A percentile compares a stretch with the other conserved stretches of the same genome.
Conservation (phyloP, 228 moss, liverwort and hornwort species). For the Sphagnum magellanicum region DNA sequence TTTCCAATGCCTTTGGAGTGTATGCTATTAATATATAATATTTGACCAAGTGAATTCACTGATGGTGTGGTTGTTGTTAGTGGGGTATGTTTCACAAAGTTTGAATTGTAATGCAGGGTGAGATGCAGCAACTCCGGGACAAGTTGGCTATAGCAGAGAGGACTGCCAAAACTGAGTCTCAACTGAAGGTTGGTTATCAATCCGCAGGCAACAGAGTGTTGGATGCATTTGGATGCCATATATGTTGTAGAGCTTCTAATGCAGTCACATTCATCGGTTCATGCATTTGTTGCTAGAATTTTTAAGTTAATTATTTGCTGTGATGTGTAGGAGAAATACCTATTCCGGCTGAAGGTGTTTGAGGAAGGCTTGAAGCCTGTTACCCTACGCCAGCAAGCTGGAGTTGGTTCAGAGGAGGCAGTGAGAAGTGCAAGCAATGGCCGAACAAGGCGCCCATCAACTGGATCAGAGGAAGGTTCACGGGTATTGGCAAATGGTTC, state of each 20-base stretch:
- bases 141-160: constrained; percentile 76
- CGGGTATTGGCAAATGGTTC: constrained; percentile 90
- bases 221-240: no score
- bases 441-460: constrained; percentile 61
- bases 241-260: neutral
- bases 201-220: no score
- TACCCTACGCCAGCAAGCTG: constrained; percentile 38
- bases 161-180: constrained; percentile 78
- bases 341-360: constrained; percentile 84
- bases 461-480: constrained; percentile 87
- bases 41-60: no score
- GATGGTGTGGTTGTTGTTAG: no score
- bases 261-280: no score
- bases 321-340: constrained; percentile 75
- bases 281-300: no score
- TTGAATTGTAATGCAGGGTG: constrained; percentile 48
- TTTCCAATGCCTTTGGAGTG: no score
- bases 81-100: no score
- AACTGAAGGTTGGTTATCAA: constrained; percentile 57
- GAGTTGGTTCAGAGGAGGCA: constrained; percentile 56
- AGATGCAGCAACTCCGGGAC: constrained; percentile 97
- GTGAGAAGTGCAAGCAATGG: constrained; percentile 76
- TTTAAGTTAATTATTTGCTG: constrained; percentile 1
- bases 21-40: no score
- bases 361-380: constrained; percentile 76